These are phyloP conservation scores for Trichothecium sympodiale DNA, from an alignment of 2,329 filamentous ascomycete genomes.

Conservation along the genomic window DNA sequence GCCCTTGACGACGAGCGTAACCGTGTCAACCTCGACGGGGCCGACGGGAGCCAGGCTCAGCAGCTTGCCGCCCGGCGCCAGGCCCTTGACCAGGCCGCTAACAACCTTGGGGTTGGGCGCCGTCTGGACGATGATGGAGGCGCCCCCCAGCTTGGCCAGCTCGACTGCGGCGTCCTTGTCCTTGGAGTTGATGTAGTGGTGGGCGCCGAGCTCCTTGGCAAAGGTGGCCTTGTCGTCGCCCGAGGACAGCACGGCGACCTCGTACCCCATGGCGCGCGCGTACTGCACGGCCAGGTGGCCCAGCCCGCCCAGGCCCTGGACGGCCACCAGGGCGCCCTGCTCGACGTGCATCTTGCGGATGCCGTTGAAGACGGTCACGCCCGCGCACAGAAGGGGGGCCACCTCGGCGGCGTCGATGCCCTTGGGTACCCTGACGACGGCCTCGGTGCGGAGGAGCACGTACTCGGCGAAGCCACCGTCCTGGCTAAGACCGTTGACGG, in stretches of 20 bases:
- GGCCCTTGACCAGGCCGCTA: constrained; percentile 37
- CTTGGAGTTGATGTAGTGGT: constrained; percentile 39
- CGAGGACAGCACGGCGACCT: constrained; percentile 56
- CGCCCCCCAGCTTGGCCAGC: constrained; percentile 48
- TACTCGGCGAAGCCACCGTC: constrained; percentile 63
- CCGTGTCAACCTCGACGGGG: constrained; percentile 30
- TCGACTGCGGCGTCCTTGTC: constrained; percentile 34
- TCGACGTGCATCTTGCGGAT: constrained; percentile 42
- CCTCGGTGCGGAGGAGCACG: constrained; percentile 47
- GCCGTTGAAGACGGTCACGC: constrained; percentile 52
- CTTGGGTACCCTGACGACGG: constrained; percentile 43
- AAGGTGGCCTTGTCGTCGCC: constrained; percentile 56
- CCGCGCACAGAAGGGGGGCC: constrained; percentile 53
- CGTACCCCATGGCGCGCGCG: constrained; percentile 65
- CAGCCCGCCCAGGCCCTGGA: constrained; percentile 64
- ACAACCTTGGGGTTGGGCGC: constrained; percentile 49
- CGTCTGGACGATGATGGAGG: constrained; percentile 49
- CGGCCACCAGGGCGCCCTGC: constrained; percentile 40
- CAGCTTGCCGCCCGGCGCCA: constrained; percentile 45
- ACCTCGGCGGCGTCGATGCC: constrained; percentile 39
- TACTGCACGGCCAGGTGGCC: constrained; percentile 72
- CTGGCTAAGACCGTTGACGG: constrained; percentile 53
- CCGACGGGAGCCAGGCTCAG: constrained; percentile 45
- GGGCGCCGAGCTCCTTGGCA: constrained; percentile 35
- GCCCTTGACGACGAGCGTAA: constrained; percentile 33